Evolutionary conservation across 2,329 filamentous ascomycete genomes (phyloP).

Genomic region (Berkeleyomyces basicola): DNA sequence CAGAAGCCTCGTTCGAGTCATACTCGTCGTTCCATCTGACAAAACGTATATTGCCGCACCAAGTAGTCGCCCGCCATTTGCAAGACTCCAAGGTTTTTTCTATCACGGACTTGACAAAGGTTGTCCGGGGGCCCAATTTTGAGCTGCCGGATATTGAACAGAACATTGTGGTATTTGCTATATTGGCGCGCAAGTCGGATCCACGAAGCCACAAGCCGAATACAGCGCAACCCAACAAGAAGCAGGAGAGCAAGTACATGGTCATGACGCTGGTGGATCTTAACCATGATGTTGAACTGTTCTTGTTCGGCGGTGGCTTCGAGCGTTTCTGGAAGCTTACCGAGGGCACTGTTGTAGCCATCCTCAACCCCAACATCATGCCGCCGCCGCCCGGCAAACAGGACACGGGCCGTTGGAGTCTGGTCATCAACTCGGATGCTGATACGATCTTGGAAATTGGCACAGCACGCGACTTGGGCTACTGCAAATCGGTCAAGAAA

Average conservation of each 20-base stretch:
- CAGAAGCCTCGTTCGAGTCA: slow-evolving; percentile 56
- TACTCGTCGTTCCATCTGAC: slow-evolving; percentile 76
- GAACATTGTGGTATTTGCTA: slow-evolving; percentile 77
- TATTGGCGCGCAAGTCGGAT: slow-evolving; percentile 76
- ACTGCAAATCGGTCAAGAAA: slow-evolving; percentile 70
- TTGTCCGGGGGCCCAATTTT: slow-evolving; percentile 69
- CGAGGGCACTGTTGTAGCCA: slow-evolving; percentile 77
- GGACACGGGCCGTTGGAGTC: slow-evolving; percentile 68
- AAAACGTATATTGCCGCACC: slow-evolving; percentile 67
- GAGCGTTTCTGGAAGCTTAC: slow-evolving; percentile 88
- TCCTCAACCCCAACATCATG: slow-evolving; percentile 84
- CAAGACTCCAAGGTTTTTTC: slow-evolving; percentile 59
- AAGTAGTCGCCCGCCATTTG: slow-evolving; percentile 60
- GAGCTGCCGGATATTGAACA: slow-evolving; percentile 66
- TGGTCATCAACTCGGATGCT: slow-evolving; percentile 70
- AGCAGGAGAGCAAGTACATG: slow-evolving; percentile 66
- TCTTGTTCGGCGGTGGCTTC: slow-evolving; percentile 81
- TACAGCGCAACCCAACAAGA: slow-evolving; percentile 18
- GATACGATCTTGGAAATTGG: slow-evolving; percentile 88
- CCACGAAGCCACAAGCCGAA: slow-evolving; percentile 44
- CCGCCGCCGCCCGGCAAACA: slow-evolving; percentile 60
- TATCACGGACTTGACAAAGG: slow-evolving; percentile 64
- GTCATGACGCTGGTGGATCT: slow-evolving; percentile 75
- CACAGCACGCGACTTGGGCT: slow-evolving; percentile 66
- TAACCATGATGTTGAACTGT: slow-evolving; percentile 80